These are phyloP conservation scores for Colletotrichum chlorophyti DNA, from an alignment of 2,329 filamentous ascomycete genomes.

Conservation along the genomic window DNA sequence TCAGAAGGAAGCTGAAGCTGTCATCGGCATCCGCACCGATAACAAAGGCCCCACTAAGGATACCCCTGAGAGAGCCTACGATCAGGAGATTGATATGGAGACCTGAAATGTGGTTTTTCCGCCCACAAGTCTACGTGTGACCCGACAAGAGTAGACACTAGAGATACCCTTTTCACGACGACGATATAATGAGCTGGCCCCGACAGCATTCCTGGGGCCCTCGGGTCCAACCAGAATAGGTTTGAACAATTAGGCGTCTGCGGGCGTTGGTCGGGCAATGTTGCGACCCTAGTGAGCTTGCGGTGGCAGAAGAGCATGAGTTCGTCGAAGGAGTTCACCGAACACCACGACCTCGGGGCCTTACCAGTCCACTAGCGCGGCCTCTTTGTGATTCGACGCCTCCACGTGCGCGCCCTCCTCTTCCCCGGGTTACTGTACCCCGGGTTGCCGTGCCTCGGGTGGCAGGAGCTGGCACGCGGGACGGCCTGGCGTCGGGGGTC, in stretches of 20 bases:
- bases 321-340: slow-evolving; percentile 40
- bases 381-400: slow-evolving; percentile 42
- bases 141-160: slow-evolving; percentile 5
- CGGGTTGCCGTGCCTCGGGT: slow-evolving; percentile 46
- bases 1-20: slow-evolving; percentile 85
- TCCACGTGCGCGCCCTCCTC: slow-evolving; percentile 34
- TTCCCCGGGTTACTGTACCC: no score
- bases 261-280: no score
- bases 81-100: slow-evolving; percentile 47
- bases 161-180: slow-evolving; percentile 25
- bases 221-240: no score
- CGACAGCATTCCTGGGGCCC: slow-evolving; percentile 1
- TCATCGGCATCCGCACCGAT: slow-evolving; percentile 73
- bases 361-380: slow-evolving; percentile 53
- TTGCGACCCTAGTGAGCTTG: background rate
- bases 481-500: slow-evolving; percentile 45
- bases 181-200: slow-evolving; percentile 13
- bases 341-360: slow-evolving; percentile 52
- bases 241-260: no score
- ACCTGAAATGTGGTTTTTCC: slow-evolving; percentile 8
- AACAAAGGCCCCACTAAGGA: slow-evolving; percentile 56
- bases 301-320: background rate
- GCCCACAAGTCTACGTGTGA: background rate
- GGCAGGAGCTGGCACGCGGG: slow-evolving; percentile 53
- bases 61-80: slow-evolving; percentile 32